These are phyloP conservation scores for Triticum dicoccoides DNA, from an alignment of 176 grass and related monocot genomes.

Conservation along the genomic window DNA sequence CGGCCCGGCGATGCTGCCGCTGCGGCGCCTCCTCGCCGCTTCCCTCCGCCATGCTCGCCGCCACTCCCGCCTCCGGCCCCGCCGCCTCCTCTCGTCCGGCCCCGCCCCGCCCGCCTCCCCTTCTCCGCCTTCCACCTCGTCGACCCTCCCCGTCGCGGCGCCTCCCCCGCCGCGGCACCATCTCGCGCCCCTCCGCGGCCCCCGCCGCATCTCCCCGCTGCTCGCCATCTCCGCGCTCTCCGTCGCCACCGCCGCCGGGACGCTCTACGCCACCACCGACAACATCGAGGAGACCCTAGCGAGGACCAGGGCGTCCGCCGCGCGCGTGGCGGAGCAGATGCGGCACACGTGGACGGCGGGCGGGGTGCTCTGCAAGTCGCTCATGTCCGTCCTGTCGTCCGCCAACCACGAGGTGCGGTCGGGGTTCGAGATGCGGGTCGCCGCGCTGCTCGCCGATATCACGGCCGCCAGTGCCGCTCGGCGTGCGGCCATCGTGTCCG, in stretches of 20 bases:
- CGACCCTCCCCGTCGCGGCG: constrained; percentile 17
- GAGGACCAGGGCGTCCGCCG: constrained; percentile 60
- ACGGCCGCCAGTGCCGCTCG: constrained; percentile 63
- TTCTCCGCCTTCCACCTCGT: constrained; percentile 8
- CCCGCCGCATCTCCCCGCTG: constrained; percentile 48
- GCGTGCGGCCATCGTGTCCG: constrained; percentile 70
- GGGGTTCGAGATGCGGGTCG: constrained; percentile 88
- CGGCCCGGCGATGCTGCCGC: constrained; percentile 43
- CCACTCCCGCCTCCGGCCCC: constrained; percentile 19
- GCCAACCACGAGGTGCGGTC: constrained; percentile 89
- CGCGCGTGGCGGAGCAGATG: constrained; percentile 69
- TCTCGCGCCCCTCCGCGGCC: constrained; percentile 40
- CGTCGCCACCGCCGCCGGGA: constrained; percentile 29
- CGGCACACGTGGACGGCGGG: constrained; percentile 61
- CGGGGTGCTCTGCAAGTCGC: constrained; percentile 74
- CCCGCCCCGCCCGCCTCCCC: constrained; percentile 7
- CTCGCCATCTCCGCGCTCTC: constrained; percentile 44
- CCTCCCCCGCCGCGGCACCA: constrained; percentile 27
- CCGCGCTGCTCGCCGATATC: constrained; percentile 86
- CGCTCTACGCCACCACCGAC: constrained; percentile 40
- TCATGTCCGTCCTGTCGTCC: constrained; percentile 73
- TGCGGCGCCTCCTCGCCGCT: constrained; percentile 29
- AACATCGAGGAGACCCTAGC: constrained; percentile 71
- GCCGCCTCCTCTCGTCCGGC: constrained; percentile 24
- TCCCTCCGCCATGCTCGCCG: constrained; percentile 11